These are phyloP conservation scores for Ascochyta lentis DNA, from an alignment of 2,329 filamentous ascomycete genomes.

Conservation along the genomic window DNA sequence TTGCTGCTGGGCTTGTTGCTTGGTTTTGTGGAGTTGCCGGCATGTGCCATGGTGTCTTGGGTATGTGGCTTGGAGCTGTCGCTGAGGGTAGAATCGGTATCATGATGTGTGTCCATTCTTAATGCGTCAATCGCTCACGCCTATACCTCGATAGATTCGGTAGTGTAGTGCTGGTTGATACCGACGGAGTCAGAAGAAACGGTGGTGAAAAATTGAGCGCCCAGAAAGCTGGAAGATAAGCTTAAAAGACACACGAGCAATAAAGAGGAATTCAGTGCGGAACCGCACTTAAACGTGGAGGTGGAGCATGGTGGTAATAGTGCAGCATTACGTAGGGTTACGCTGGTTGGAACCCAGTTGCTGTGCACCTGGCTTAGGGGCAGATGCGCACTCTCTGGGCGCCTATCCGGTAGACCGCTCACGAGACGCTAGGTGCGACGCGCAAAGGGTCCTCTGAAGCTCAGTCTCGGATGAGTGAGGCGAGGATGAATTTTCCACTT, in stretches of 20 bases:
- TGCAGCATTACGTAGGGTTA: constrained; percentile 14
- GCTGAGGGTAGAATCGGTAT: constrained; percentile 17
- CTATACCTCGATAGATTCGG: constrained; percentile 6
- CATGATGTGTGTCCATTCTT: constrained; percentile 27
- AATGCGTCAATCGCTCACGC: constrained; percentile 19
- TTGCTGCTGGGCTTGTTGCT: constrained; percentile 24
- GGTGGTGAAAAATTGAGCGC: neutral
- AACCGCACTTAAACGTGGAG: constrained; percentile 9
- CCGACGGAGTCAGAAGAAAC: neutral
- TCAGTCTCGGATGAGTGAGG: constrained; percentile 13
- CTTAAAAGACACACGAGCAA: constrained; percentile 2
- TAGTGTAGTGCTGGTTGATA: neutral
- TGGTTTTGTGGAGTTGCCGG: constrained; percentile 11
- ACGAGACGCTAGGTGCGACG: constrained; percentile 19
- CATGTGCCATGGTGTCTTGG: neutral
- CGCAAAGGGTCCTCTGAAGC: constrained; percentile 5
- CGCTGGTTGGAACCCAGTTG: constrained; percentile 1
- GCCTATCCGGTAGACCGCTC: constrained; percentile 8
- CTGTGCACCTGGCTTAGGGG: neutral
- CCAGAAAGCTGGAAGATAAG: neutral
- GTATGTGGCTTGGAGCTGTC: constrained; percentile 22
- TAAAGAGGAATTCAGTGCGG: constrained; percentile 4
- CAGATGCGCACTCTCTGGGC: neutral
- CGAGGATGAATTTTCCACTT: constrained; percentile 23
- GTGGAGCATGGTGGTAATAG: constrained; percentile 6